Conservation (phyloP, 257 asterid genomes). For the Capsicum chinense region DNA sequence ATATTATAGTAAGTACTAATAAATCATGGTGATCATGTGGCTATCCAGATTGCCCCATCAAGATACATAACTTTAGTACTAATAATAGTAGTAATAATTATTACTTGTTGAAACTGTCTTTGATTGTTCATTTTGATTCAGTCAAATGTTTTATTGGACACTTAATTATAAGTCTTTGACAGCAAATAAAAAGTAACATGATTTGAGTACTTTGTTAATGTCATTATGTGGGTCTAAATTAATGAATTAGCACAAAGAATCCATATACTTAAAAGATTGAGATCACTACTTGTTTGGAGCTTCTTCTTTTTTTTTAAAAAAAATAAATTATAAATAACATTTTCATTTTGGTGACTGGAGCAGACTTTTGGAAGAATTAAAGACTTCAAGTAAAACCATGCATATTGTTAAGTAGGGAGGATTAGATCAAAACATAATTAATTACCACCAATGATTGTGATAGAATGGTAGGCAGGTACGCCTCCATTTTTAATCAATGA, state of each 20-base stretch:
- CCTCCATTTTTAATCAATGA: no score
- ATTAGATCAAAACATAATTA: no score
- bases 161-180: background rate
- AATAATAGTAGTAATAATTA: background rate
- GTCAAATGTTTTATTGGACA: background rate
- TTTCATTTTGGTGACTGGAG: background rate
- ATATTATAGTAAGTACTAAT: background rate
- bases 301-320: background rate
- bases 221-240: background rate
- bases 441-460: no score
- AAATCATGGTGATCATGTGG: background rate
- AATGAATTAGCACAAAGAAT: background rate
- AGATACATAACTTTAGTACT: background rate
- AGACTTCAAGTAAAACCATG: no score
- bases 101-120: background rate
- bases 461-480: no score
- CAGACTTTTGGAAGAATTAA: background rate
- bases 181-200: no score
- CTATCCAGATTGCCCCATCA: constrained; percentile 4
- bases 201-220: background rate
- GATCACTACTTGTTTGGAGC: background rate
- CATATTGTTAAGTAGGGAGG: no score
- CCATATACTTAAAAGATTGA: background rate
- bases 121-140: background rate
- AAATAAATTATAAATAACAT: background rate